Percentiles rank a stretch among this genome's conserved stretches.
Evolutionary conservation across 2,329 filamentous ascomycete species (phyloP).

Genomic region (Xylaria sp.): DNA sequence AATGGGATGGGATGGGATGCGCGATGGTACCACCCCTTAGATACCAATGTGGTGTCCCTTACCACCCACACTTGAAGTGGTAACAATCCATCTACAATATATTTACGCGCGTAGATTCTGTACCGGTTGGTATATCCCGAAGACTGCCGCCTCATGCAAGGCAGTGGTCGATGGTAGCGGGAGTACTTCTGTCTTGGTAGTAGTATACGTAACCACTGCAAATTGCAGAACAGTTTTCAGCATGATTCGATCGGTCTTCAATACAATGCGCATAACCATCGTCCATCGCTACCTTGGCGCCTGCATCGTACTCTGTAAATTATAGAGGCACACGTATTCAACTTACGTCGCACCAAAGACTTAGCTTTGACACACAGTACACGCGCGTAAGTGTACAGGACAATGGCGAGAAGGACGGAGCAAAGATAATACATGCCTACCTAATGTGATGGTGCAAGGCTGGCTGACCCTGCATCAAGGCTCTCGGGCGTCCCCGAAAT

Average conservation of each 20-base stretch:
- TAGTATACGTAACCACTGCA: not conserved
- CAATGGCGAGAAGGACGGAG: not conserved
- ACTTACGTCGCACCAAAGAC: not conserved
- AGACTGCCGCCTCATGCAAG: slow-evolving; percentile 13
- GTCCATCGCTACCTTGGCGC: not conserved
- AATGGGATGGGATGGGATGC: not conserved
- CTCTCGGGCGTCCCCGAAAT: slow-evolving; percentile 40
- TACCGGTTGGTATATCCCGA: slow-evolving; percentile 16
- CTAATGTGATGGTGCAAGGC: slow-evolving; percentile 23
- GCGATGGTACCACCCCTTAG: slow-evolving; percentile 5
- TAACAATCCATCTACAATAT: slow-evolving; percentile 14
- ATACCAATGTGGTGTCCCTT: not conserved
- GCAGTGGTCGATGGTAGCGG: slow-evolving; percentile 3
- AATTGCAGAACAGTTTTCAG: not conserved
- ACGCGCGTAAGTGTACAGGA: not conserved
- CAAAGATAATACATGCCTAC: not conserved
- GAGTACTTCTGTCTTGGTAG: not conserved
- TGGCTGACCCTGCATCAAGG: slow-evolving; percentile 38
- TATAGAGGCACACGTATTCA: not conserved
- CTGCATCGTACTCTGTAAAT: not conserved
- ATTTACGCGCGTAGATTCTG: slow-evolving; percentile 4
- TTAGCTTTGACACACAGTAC: slow-evolving; percentile 2
- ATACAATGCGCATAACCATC: not conserved
- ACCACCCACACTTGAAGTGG: slow-evolving; percentile 2
- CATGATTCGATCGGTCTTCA: slow-evolving; percentile 8